A percentile compares a stretch with the other conserved stretches of the same genome.
Evolutionary conservation across 371 early-diverging fungal species (phyloP).

Genomic region (Mortierella sp.): DNA sequence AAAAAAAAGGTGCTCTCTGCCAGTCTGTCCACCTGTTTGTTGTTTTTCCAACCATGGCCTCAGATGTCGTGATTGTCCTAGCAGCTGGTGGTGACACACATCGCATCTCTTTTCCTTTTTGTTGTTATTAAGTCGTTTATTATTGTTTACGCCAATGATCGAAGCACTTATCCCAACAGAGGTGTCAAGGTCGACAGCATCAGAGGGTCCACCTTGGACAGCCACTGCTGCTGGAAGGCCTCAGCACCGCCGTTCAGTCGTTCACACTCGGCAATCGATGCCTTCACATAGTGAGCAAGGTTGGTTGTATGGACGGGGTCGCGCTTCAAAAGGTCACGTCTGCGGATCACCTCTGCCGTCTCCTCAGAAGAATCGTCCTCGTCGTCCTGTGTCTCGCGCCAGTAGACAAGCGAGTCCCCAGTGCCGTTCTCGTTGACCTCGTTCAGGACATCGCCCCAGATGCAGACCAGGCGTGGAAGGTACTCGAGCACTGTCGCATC

Average conservation of each 20-base stretch:
- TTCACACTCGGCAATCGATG: conserved; percentile 62
- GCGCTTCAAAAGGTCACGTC: conserved; percentile 61
- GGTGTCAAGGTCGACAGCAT: conserved; percentile 62
- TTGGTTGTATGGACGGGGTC: conserved; percentile 74
- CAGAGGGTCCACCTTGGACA: conserved; percentile 66
- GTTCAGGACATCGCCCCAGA: conserved; percentile 76
- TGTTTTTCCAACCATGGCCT: conserved; percentile 9
- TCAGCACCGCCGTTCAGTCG: conserved; percentile 61
- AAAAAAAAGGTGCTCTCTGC: background rate
- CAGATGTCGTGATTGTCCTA: conserved; percentile 10
- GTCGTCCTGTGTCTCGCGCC: conserved; percentile 71
- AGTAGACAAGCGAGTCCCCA: conserved; percentile 74
- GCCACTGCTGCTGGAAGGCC: conserved; percentile 58
- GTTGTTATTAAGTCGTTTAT: background rate
- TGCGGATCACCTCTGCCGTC: conserved; percentile 24
- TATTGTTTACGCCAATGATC: background rate
- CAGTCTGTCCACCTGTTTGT: background rate
- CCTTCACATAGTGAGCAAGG: conserved; percentile 64
- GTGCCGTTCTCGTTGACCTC: conserved; percentile 73
- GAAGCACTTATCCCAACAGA: conserved; percentile 21
- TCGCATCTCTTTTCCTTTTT: background rate
- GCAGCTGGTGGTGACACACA: conserved; percentile 2
- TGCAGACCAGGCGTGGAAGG: conserved; percentile 67
- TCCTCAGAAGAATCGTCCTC: conserved; percentile 65
- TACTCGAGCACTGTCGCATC: conserved; percentile 62